A percentile compares a stretch with the other conserved stretches of the same genome.
Conservation (phyloP, 176 grass and related monocot species). For the Bromus sterilis region DNA sequence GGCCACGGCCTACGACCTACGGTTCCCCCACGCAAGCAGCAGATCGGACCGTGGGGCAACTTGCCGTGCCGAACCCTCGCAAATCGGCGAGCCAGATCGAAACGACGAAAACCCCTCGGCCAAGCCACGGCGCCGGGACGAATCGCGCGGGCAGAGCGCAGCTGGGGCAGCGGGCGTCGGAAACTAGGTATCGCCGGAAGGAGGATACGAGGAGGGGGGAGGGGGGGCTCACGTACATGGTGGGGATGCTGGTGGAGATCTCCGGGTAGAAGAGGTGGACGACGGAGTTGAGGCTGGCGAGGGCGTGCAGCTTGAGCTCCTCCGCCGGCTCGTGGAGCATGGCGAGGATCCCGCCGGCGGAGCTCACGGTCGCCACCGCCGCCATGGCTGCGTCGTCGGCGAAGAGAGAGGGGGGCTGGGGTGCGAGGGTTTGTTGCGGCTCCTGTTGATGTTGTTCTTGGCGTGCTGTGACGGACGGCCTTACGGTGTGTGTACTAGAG, state of each 20-base stretch:
- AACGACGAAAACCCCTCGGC: not conserved
- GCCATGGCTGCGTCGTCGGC: conserved; percentile 24
- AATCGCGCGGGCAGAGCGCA: conserved; percentile 8
- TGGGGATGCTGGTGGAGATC: conserved; percentile 96
- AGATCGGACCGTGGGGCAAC: conserved; percentile 20
- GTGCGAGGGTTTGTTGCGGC: conserved; percentile 23
- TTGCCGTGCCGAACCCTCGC: not conserved
- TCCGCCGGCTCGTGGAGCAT: conserved; percentile 87
- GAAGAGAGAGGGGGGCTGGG: not conserved
- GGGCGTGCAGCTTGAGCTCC: conserved; percentile 86
- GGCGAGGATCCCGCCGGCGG: conserved; percentile 84
- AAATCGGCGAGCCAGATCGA: not conserved
- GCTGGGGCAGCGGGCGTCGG: not conserved
- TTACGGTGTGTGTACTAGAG: too few relatives aligned
- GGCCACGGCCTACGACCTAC: not conserved
- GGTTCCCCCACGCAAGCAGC: not conserved
- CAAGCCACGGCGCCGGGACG: not conserved
- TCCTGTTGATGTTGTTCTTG: too few relatives aligned
- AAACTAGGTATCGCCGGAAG: not conserved
- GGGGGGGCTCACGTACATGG: conserved; percentile 57
- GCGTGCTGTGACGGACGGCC: too few relatives aligned
- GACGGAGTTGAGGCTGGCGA: conserved; percentile 77
- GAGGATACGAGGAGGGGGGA: not conserved
- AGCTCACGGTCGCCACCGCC: conserved; percentile 73
- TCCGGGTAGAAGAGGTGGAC: conserved; percentile 99